Conservation (phyloP, 139 green algal genomes). For the Chloropicon primus region DNA sequence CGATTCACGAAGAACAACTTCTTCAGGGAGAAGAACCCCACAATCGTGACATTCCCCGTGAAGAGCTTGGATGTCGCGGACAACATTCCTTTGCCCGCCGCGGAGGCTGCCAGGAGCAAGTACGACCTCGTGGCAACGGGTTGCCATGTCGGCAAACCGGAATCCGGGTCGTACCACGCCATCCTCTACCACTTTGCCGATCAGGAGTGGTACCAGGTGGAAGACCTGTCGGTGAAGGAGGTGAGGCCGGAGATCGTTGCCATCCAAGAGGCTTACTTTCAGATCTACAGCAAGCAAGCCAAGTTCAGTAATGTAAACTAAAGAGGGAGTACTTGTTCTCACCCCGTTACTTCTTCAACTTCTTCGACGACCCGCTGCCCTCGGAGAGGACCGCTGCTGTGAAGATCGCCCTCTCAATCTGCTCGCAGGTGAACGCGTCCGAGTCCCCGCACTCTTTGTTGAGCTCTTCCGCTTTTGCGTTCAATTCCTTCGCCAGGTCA, state of each 20-base stretch:
- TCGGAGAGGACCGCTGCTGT: too few species aligned
- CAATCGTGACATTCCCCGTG: conserved; percentile 86
- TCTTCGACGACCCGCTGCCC: too few species aligned
- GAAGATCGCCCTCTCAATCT: not conserved
- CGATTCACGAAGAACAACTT: conserved; percentile 4
- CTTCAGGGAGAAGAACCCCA: conserved; percentile 1
- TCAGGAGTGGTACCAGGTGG: conserved; percentile 14
- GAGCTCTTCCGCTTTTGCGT: conserved; percentile 14
- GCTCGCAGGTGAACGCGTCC: not conserved
- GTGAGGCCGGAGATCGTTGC: conserved; percentile 90
- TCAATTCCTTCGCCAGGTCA: conserved; percentile 1
- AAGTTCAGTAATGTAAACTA: too few species aligned
- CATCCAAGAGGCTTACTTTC: conserved; percentile 82
- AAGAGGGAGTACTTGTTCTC: too few species aligned
- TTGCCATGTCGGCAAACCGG: conserved; percentile 46
- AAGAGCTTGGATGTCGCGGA: conserved; percentile 76
- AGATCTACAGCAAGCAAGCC: conserved; percentile 32
- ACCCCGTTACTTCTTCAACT: too few species aligned
- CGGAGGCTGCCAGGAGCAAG: conserved; percentile 28
- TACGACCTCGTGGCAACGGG: conserved; percentile 90
- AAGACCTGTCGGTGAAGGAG: conserved; percentile 84
- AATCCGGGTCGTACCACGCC: conserved; percentile 34
- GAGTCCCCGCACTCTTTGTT: too few species aligned
- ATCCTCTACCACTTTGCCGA: not conserved
- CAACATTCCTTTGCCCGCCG: conserved; percentile 44